phyloP scores from a whole-genome alignment of 352 stramenopile genomes.

The Pythium apleroticum region DNA sequence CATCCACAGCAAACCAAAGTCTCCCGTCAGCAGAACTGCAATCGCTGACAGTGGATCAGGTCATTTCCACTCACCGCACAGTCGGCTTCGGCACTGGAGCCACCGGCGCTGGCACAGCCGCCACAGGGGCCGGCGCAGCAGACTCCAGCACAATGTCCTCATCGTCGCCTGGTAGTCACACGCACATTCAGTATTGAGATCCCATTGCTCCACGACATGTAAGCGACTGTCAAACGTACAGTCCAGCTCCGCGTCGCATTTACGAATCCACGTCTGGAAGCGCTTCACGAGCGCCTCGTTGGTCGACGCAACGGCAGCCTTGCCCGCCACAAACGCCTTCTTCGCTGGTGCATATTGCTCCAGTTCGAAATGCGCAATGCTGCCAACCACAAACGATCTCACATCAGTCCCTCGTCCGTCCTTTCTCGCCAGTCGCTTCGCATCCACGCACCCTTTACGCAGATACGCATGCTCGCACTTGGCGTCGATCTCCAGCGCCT shows the following conservation, averaged over 20 bases:
- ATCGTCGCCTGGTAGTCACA: constrained; percentile 24
- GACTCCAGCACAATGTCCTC: constrained; percentile 16
- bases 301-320: constrained; percentile 28
- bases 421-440: not conserved
- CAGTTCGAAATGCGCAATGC: constrained; percentile 79
- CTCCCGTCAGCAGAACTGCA: not conserved
- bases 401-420: not conserved
- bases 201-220: no score
- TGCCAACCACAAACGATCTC: constrained; percentile 21
- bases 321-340: constrained; percentile 55
- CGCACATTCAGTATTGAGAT: not conserved
- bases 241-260: constrained; percentile 83
- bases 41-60: not conserved
- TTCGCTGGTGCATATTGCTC: constrained; percentile 71
- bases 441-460: constrained; percentile 59
- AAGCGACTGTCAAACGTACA: constrained; percentile 33
- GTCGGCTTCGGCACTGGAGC: constrained; percentile 16
- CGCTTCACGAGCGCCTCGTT: constrained; percentile 46
- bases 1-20: not conserved
- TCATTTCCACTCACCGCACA: constrained; percentile 22
- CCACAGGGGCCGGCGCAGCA: not conserved
- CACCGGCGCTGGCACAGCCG: constrained; percentile 3
- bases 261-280: constrained; percentile 87
- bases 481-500: constrained; percentile 51
- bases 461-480: constrained; percentile 58